Base-by-base conservation (phyloP, 2,329 filamentous ascomycete species). In the Sclerotinia nivalis region DNA sequence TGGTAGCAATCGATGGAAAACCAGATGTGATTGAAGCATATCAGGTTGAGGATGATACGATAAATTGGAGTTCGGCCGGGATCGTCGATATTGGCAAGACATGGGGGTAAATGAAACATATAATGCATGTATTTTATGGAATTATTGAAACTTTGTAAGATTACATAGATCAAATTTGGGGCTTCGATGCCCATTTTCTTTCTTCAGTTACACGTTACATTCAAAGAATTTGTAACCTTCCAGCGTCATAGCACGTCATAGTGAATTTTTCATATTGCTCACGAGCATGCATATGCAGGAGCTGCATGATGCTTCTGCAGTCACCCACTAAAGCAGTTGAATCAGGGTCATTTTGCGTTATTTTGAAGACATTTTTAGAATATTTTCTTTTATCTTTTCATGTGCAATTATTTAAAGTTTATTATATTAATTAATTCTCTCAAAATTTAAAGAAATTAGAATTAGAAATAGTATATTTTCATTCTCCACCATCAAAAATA, bases 61-160 rank as follows among this genome's bases (percentile, higher is more conserved):
- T 68, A 3, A 68, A 68, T 31, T 60, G 66, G 66, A 10, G 28
- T 9, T 28, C 54, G 43, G 37, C 34, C 9, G 31, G 43, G 7
- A 68, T n/a, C 7, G 69, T 73, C 20, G 62, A 68, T 68, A 69
- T 71, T 68, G 65, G 69, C 25, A 47, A 43, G 40, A 61, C 22
- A 3, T 68, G 66, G 69, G 52, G 61, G n/a, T 71, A 20, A 66
- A 65, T 55, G n/a, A 49, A 49, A 58, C 13, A 22, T 60, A n/a
- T 34, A 20, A 28, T 52, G 4, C 25, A 18, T 45, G 25, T 61
- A 31, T 68, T 43, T 40, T 31, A 49, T 40, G n/a, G 45, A 28
- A 49, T 52, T 25, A 60, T 28, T 7, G 22, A 37, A 37, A 12
- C 18, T 34, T 52, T 68, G 43, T 31, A 43, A 43, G 12, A 43